These are phyloP conservation scores for Casuarina glauca DNA, from an alignment of 306 rosid species.

Conservation along the genomic window DNA sequence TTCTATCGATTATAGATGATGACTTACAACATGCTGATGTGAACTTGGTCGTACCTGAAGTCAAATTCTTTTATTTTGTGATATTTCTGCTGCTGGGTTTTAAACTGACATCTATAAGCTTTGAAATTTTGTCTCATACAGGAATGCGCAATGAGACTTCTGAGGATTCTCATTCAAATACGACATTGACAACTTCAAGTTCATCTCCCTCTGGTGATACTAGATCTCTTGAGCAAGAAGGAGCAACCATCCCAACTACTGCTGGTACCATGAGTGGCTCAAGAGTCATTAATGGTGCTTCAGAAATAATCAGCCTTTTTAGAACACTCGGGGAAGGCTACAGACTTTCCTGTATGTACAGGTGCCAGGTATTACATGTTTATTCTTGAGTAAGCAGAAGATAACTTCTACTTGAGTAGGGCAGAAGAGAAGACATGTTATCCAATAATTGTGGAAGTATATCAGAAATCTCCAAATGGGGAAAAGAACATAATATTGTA, in stretches of 20 bases:
- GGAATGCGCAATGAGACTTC: conserved; percentile 68
- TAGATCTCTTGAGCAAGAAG: conserved; percentile 67
- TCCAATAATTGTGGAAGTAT: not conserved
- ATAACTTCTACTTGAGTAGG: conserved; percentile 8
- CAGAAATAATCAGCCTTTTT: conserved; percentile 78
- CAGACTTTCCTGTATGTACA: conserved; percentile 83
- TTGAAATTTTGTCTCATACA: conserved; percentile 31
- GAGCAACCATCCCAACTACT: conserved; percentile 38
- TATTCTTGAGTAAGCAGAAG: conserved; percentile 15
- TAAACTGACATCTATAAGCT: conserved; percentile 12
- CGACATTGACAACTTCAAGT: conserved; percentile 48
- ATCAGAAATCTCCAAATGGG: not conserved
- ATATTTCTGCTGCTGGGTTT: not conserved
- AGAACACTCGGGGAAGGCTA: conserved; percentile 88
- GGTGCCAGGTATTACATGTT: conserved; percentile 74
- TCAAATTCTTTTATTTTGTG: not conserved
- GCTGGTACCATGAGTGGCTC: conserved; percentile 58
- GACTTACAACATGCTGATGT: conserved; percentile 15
- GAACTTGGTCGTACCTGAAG: not conserved
- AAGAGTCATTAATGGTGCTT: conserved; percentile 56
- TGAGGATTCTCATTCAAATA: conserved; percentile 71
- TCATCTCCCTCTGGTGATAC: conserved; percentile 53
- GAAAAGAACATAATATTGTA: conserved; percentile 19
- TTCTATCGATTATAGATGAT: conserved; percentile 2
- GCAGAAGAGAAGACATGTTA: not conserved